These are phyloP conservation scores for Hygrophorus russula DNA, from an alignment of 768 basidiomycete species.

Conservation along the genomic window DNA sequence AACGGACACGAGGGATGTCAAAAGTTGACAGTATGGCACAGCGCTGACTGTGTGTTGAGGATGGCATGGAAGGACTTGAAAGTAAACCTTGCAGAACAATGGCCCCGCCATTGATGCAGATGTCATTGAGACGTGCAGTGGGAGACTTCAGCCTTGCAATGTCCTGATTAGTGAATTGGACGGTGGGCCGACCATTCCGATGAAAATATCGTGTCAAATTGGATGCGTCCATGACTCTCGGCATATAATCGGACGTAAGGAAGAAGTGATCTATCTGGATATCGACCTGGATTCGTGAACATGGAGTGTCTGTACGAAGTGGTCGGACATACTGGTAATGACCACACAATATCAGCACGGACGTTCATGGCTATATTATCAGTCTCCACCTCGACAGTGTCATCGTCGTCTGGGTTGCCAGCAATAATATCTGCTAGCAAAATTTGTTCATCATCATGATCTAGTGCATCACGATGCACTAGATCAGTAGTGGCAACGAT, in stretches of 20 bases:
- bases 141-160: constrained; percentile 3
- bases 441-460: neutral
- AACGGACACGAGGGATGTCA: constrained; percentile 11
- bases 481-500: no score
- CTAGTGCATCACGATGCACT: no score
- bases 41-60: neutral
- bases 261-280: no score
- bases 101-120: constrained; percentile 17
- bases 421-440: neutral
- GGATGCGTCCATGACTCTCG: no score
- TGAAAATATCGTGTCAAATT: neutral
- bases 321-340: neutral
- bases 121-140: constrained; percentile 12
- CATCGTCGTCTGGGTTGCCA: neutral
- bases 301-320: neutral
- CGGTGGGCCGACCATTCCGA: neutral
- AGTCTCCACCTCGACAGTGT: neutral
- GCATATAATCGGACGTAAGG: no score
- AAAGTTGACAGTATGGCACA: constrained; percentile 10
- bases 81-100: constrained; percentile 9
- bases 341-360: neutral
- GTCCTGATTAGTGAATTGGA: constrained; percentile 3
- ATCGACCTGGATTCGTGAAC: neutral
- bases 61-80: neutral
- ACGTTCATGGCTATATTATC: neutral